Conservation (phyloP, 495 filamentous ascomycete genomes). For the Trichoderma virens region DNA sequence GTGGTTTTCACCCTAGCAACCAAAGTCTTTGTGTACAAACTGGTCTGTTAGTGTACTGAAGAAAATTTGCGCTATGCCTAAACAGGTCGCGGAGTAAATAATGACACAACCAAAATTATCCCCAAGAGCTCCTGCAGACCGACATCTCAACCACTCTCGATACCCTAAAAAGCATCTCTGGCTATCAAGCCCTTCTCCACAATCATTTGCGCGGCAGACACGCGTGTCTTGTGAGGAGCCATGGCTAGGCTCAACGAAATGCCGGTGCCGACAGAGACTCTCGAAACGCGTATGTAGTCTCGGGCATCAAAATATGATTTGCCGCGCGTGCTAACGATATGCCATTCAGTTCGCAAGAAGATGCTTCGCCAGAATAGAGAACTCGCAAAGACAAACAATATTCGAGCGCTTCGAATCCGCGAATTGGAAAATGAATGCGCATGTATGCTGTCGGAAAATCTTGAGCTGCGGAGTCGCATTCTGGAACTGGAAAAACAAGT, state of each 20-base stretch:
- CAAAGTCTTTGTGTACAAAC: background rate
- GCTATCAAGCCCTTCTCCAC: background rate
- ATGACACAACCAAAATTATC: slow-evolving; percentile 2
- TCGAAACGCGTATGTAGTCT: slow-evolving; percentile 67
- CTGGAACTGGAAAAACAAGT: slow-evolving; percentile 63
- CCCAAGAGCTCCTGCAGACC: background rate
- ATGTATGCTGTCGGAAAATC: slow-evolving; percentile 77
- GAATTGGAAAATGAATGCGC: slow-evolving; percentile 78
- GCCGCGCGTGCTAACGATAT: slow-evolving; percentile 14
- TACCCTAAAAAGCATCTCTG: background rate
- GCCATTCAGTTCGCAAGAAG: slow-evolving; percentile 64
- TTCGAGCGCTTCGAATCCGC: slow-evolving; percentile 83
- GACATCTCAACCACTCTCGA: background rate
- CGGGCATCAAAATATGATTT: background rate
- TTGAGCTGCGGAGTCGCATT: slow-evolving; percentile 70
- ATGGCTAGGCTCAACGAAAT: slow-evolving; percentile 95
- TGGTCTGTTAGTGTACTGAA: background rate
- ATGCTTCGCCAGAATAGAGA: slow-evolving; percentile 92
- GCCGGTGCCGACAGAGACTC: slow-evolving; percentile 56
- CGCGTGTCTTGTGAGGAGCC: slow-evolving; percentile 23
- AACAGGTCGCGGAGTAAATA: slow-evolving; percentile 3
- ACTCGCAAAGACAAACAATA: slow-evolving; percentile 83
- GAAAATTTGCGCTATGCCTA: background rate
- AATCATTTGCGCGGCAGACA: background rate
- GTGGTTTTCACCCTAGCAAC: background rate